These are phyloP conservation scores for Diplodia seriata DNA, from an alignment of 2,329 filamentous ascomycete species.

Conservation along the genomic window DNA sequence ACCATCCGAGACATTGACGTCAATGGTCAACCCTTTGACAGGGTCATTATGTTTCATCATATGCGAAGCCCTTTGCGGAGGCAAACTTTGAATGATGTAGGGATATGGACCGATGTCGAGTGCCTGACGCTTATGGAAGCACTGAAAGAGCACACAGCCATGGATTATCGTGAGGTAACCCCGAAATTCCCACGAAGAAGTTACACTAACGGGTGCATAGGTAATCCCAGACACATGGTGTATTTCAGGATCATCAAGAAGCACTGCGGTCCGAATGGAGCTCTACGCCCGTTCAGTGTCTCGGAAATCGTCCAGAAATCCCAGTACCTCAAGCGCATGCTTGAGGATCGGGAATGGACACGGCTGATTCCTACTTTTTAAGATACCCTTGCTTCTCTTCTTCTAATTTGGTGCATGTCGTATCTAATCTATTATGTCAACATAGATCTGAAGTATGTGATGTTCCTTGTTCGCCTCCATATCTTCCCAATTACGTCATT, in stretches of 20 bases:
- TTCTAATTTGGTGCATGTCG: neutral
- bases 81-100: conserved; percentile 39
- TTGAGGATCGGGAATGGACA: conserved; percentile 26
- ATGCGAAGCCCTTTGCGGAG: conserved; percentile 30
- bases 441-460: neutral
- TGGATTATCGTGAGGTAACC: conserved; percentile 37
- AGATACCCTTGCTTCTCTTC: neutral
- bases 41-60: conserved; percentile 45
- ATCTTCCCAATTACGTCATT: too few relatives aligned
- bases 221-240: conserved; percentile 37
- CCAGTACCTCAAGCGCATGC: conserved; percentile 36
- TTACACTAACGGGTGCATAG: neutral
- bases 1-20: conserved; percentile 42
- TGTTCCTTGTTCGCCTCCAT: neutral
- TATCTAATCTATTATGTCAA: neutral
- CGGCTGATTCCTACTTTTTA: conserved; percentile 21
- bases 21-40: conserved; percentile 50
- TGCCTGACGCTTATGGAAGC: conserved; percentile 44
- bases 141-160: conserved; percentile 36
- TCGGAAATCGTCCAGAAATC: conserved; percentile 41
- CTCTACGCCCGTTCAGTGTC: conserved; percentile 42
- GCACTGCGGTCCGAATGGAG: conserved; percentile 40
- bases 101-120: conserved; percentile 44
- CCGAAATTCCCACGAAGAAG: neutral
- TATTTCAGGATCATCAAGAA: conserved; percentile 42